These are phyloP conservation scores for Podospora pseudopauciseta DNA, from an alignment of 495 filamentous ascomycete genomes.

Conservation along the genomic window DNA sequence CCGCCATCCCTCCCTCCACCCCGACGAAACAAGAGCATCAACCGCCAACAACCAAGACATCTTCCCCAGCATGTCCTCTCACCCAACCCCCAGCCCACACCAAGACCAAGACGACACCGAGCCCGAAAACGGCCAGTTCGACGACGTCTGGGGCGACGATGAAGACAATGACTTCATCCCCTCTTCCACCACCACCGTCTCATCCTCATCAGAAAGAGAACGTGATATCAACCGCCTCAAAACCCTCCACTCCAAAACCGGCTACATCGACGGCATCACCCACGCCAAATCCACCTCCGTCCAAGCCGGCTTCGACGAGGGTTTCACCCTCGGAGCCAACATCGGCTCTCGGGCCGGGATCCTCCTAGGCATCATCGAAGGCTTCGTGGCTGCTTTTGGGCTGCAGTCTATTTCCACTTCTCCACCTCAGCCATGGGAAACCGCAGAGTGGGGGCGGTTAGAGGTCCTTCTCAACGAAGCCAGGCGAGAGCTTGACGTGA, in stretches of 20 bases:
- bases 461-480: conserved; percentile 50
- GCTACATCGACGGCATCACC: conserved; percentile 84
- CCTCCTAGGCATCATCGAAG: conserved; percentile 69
- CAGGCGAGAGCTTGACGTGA: conserved; percentile 56
- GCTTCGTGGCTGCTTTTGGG: conserved; percentile 37
- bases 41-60: conserved; percentile 21
- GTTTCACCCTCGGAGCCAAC: conserved; percentile 73
- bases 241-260: conserved; percentile 72
- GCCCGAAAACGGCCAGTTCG: conserved; percentile 14
- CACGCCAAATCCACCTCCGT: conserved; percentile 63
- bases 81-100: background rate
- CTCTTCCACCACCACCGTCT: background rate
- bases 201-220: background rate
- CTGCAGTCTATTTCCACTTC: conserved; percentile 27
- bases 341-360: conserved; percentile 69
- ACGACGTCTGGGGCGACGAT: conserved; percentile 31
- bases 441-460: conserved; percentile 23
- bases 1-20: conserved; percentile 15
- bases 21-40: background rate
- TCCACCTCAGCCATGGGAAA: conserved; percentile 5
- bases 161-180: background rate
- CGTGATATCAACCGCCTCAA: conserved; percentile 69
- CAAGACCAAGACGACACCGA: conserved; percentile 3
- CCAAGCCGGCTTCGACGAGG: conserved; percentile 86
- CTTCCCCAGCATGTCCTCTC: conserved; percentile 24